A percentile compares a stretch with the other conserved stretches of the same genome.
phyloP scores from a whole-genome alignment of 768 basidiomycete genomes.

The Boletus eberwhitei region DNA sequence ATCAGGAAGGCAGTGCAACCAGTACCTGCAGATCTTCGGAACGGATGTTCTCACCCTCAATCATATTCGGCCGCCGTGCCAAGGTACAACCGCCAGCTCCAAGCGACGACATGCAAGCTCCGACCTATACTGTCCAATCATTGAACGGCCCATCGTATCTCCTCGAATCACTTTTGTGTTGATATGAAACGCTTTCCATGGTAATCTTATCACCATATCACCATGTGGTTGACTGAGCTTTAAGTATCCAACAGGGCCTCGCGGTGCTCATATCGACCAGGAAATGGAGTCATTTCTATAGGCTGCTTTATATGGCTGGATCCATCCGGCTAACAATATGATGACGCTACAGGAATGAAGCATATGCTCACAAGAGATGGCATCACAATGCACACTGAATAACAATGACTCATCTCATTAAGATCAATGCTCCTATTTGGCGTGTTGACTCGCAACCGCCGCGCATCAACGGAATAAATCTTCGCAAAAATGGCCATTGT shows the following conservation, averaged over 20 bases:
- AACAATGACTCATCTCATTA: neutral
- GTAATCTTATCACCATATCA: neutral
- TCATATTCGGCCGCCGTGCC: neutral
- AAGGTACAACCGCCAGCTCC: neutral
- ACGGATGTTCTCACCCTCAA: neutral
- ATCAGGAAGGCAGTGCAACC: constrained; percentile 17
- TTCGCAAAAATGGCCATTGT: neutral
- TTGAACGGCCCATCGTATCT: neutral
- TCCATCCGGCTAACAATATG: neutral
- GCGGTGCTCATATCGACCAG: no score
- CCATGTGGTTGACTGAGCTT: neutral
- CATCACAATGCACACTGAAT: neutral
- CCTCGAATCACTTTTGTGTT: neutral
- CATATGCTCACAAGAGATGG: neutral
- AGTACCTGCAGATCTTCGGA: constrained; percentile 18
- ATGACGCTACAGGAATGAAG: neutral
- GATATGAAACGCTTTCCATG: constrained; percentile 1
- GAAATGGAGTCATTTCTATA: neutral
- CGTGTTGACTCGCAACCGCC: neutral
- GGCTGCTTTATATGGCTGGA: neutral
- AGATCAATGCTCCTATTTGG: neutral
- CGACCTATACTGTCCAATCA: constrained; percentile 9
- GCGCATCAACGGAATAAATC: neutral
- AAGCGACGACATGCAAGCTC: neutral
- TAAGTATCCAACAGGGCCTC: neutral